A percentile compares a stretch with the other conserved stretches of the same genome.
These are phyloP conservation scores for Furcasterigmium furcatum DNA, from an alignment of 2,329 filamentous ascomycete species.

Conservation along the genomic window DNA sequence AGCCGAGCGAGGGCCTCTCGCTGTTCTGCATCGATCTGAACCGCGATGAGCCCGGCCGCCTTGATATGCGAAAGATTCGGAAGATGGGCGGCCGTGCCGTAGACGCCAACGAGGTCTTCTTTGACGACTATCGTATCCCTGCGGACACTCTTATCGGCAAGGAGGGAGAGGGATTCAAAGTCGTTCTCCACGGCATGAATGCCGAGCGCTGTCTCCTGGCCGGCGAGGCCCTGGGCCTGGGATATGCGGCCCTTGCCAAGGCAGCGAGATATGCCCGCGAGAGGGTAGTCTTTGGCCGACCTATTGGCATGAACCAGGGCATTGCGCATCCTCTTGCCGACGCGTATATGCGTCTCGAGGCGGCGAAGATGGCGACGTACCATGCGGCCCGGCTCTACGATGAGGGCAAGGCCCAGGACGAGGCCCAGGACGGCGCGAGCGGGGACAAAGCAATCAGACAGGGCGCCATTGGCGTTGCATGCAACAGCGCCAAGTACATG, in stretches of 20 bases:
- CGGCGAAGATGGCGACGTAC: slow-evolving; percentile 62
- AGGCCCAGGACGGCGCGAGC: no score
- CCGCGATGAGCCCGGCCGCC: slow-evolving; percentile 45
- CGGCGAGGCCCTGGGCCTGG: slow-evolving; percentile 76
- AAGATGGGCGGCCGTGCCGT: slow-evolving; percentile 85
- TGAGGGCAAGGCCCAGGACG: slow-evolving; percentile 40
- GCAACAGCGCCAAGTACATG: slow-evolving; percentile 70
- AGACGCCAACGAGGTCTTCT: slow-evolving; percentile 86
- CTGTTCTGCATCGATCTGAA: slow-evolving; percentile 81
- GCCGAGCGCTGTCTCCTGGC: slow-evolving; percentile 73
- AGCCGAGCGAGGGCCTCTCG: slow-evolving; percentile 71
- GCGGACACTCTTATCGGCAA: slow-evolving; percentile 63
- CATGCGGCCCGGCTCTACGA: slow-evolving; percentile 64
- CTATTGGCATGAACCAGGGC: slow-evolving; percentile 64
- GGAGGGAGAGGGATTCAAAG: slow-evolving; percentile 75
- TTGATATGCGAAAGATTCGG: slow-evolving; percentile 69
- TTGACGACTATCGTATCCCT: slow-evolving; percentile 71
- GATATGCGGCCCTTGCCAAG: slow-evolving; percentile 65
- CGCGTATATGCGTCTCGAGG: slow-evolving; percentile 63
- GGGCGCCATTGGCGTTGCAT: slow-evolving; percentile 59
- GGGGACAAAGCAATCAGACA: slow-evolving; percentile 48
- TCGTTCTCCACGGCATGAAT: slow-evolving; percentile 78
- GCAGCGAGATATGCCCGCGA: slow-evolving; percentile 66
- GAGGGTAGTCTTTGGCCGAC: slow-evolving; percentile 61
- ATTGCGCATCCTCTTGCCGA: slow-evolving; percentile 65